These are phyloP conservation scores for Macrophomina pseudophaseolina DNA, from an alignment of 2,329 filamentous ascomycete species.

Conservation along the genomic window DNA sequence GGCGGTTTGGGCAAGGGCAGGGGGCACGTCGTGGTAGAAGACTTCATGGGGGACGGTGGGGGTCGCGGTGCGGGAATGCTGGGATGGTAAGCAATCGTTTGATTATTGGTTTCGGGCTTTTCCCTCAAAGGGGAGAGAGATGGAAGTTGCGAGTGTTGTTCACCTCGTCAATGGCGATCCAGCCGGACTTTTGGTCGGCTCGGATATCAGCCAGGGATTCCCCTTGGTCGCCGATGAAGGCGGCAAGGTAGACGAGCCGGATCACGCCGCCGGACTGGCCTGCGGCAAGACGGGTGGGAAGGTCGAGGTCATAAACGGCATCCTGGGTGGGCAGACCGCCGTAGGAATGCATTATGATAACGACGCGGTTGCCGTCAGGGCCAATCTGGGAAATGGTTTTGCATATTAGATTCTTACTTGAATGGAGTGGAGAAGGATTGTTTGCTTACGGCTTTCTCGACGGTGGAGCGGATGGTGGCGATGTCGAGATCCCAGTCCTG, in stretches of 20 bases:
- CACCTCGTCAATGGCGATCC: slow-evolving; percentile 29
- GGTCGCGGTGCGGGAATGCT: not conserved
- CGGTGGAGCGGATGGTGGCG: slow-evolving; percentile 37
- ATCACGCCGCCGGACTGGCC: slow-evolving; percentile 5
- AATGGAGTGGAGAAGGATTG: no score
- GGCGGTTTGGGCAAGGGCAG: slow-evolving; percentile 34
- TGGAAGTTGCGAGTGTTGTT: not conserved
- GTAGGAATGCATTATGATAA: slow-evolving; percentile 53
- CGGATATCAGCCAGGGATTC: not conserved
- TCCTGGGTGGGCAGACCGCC: slow-evolving; percentile 49
- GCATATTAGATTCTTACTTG: no score
- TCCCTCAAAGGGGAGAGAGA: no score
- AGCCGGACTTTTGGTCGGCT: slow-evolving; percentile 18
- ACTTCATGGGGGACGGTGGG: not conserved
- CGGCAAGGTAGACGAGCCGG: slow-evolving; percentile 18
- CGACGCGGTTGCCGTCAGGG: slow-evolving; percentile 44
- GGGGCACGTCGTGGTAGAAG: slow-evolving; percentile 40
- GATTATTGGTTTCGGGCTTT: not conserved
- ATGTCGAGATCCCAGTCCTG: slow-evolving; percentile 42
- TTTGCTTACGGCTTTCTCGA: slow-evolving; percentile 39
- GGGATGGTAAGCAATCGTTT: not conserved
- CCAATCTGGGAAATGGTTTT: not conserved
- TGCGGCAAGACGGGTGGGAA: not conserved
- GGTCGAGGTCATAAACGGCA: slow-evolving; percentile 29
- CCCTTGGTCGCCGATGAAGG: not conserved